These are phyloP conservation scores for Conticribra weissflogii DNA, from an alignment of 108 stramenopile species.

Conservation along the genomic window DNA sequence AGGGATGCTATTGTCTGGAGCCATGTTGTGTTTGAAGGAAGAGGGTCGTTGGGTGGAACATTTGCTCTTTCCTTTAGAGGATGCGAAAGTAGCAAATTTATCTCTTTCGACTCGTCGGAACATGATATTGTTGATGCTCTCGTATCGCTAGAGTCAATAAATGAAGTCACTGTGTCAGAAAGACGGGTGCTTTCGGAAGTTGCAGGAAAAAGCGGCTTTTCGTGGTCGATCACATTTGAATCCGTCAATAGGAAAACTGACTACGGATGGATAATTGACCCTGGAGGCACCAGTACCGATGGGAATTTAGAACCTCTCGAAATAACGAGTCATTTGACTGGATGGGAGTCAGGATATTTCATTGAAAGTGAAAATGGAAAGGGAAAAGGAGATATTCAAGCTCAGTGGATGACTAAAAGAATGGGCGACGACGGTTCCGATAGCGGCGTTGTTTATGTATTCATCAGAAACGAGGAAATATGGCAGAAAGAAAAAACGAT, in stretches of 20 bases:
- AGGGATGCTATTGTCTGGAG: constrained; percentile 41
- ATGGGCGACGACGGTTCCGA: constrained; percentile 63
- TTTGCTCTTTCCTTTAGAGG: constrained; percentile 56
- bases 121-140: constrained; percentile 42
- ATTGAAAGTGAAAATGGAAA: constrained; percentile 45
- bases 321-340: constrained; percentile 52
- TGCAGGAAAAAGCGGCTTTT: constrained; percentile 34
- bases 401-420: constrained; percentile 60
- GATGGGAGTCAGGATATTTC: constrained; percentile 46
- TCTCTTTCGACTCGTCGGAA: constrained; percentile 46
- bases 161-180: constrained; percentile 44
- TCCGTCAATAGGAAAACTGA: constrained; percentile 49
- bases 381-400: constrained; percentile 47
- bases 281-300: constrained; percentile 26
- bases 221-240: constrained; percentile 55
- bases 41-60: constrained; percentile 41
- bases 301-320: constrained; percentile 61
- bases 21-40: constrained; percentile 46
- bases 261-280: constrained; percentile 54
- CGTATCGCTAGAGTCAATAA: constrained; percentile 52
- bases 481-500: constrained; percentile 53
- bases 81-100: constrained; percentile 25
- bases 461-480: constrained; percentile 31
- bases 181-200: constrained; percentile 11
- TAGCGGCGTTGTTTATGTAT: constrained; percentile 64